Conservation (phyloP, 768 basidiomycete genomes). For the Lactarius trivialis region DNA sequence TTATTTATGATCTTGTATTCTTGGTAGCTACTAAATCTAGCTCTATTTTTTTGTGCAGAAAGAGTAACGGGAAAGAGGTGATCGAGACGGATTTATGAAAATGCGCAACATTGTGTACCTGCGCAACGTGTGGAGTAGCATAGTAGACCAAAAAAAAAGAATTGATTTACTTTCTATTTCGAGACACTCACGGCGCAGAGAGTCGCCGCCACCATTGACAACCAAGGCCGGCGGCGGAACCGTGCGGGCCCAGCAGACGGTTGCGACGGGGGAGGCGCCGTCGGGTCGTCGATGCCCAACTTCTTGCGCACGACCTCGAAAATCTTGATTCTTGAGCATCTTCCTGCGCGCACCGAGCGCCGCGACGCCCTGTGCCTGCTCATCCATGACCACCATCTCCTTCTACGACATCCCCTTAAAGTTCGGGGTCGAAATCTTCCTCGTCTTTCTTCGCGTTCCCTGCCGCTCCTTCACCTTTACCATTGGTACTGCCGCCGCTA, state of each 20-base stretch:
- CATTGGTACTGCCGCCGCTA: conserved; percentile 29
- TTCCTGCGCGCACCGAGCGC: conserved; percentile 95
- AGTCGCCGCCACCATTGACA: too few relatives aligned
- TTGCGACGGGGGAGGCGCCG: conserved; percentile 9
- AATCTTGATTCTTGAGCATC: conserved; percentile 73
- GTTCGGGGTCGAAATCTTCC: conserved; percentile 94
- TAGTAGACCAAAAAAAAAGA: too few relatives aligned
- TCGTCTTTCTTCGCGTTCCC: conserved; percentile 63
- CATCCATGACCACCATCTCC: conserved; percentile 92
- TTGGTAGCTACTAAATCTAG: too few relatives aligned
- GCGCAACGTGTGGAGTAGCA: too few relatives aligned
- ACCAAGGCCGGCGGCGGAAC: too few relatives aligned
- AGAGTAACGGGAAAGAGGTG: too few relatives aligned
- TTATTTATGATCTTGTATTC: too few relatives aligned
- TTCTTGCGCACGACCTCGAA: conserved; percentile 84
- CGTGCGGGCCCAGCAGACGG: not conserved
- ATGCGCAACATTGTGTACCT: too few relatives aligned
- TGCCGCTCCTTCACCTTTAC: not conserved
- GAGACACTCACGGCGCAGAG: too few relatives aligned
- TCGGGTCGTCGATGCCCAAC: conserved; percentile 70
- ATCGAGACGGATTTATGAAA: too few relatives aligned
- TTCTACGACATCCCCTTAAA: conserved; percentile 88
- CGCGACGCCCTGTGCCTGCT: conserved; percentile 84
- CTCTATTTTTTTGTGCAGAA: too few relatives aligned
- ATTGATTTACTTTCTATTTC: too few relatives aligned